Evolutionary conservation across 2,329 filamentous ascomycete genomes (phyloP).

Genomic region (Mycosphaerella sp.): DNA sequence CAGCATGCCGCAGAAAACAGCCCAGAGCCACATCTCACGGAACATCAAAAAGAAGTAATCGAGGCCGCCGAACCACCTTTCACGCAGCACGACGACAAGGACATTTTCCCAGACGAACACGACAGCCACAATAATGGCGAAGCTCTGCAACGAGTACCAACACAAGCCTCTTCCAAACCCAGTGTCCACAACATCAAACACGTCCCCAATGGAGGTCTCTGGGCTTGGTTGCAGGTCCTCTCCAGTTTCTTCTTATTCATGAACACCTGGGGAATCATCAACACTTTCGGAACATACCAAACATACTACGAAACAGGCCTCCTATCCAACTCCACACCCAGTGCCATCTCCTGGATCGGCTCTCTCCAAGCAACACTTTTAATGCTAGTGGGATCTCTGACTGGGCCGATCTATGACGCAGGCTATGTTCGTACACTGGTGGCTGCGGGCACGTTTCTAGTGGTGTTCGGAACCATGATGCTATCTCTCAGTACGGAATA

Average conservation of each 20-base stretch:
- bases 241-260: conserved; percentile 45
- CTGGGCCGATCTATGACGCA: conserved; percentile 46
- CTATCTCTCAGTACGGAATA: conserved; percentile 42
- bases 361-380: conserved; percentile 46
- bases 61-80: conserved; percentile 14
- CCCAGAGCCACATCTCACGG: neutral
- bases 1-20: neutral
- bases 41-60: conserved; percentile 7
- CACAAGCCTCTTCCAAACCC: conserved; percentile 25
- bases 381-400: conserved; percentile 41
- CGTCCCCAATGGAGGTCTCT: conserved; percentile 44
- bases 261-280: conserved; percentile 34
- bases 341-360: conserved; percentile 47
- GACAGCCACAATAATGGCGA: conserved; percentile 12
- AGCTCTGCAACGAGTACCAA: conserved; percentile 17
- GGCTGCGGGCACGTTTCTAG: conserved; percentile 38
- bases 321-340: conserved; percentile 36
- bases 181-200: conserved; percentile 40
- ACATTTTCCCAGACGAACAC: conserved; percentile 1
- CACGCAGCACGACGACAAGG: conserved; percentile 1
- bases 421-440: conserved; percentile 44
- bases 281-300: conserved; percentile 42
- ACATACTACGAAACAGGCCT: conserved; percentile 43
- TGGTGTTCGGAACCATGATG: conserved; percentile 49
- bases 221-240: conserved; percentile 46